These are phyloP conservation scores for Fragaria iinumae DNA, from an alignment of 306 rosid genomes.

Conservation along the genomic window DNA sequence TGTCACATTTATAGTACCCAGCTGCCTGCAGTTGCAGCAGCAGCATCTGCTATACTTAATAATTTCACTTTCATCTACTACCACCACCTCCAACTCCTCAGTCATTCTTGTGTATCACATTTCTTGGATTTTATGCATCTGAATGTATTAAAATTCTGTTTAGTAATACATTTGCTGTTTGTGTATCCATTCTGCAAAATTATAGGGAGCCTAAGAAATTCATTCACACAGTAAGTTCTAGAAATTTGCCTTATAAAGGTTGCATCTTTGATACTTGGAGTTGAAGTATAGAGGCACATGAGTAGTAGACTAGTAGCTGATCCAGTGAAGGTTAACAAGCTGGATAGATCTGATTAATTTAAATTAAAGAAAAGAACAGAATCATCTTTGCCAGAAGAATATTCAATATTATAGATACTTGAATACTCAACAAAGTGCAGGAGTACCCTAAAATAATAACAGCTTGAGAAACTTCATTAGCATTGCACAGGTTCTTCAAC, in stretches of 20 bases:
- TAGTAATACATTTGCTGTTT: background rate
- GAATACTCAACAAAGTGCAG: background rate
- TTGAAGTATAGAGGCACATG: slow-evolving; percentile 7
- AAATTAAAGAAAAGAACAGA: background rate
- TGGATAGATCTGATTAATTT: background rate
- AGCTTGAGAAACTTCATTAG: background rate
- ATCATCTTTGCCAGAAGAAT: slow-evolving; percentile 6
- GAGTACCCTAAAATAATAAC: background rate
- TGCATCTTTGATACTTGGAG: background rate
- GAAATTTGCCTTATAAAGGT: too few species aligned
- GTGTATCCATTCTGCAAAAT: background rate
- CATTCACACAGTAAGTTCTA: too few species aligned
- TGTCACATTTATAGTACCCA: slow-evolving; percentile 35
- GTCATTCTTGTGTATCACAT: background rate
- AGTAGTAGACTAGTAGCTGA: background rate
- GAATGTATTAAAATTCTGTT: background rate
- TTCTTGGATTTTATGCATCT: background rate
- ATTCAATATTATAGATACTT: slow-evolving; percentile 1
- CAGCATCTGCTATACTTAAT: background rate
- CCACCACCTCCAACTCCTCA: background rate
- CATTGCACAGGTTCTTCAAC: slow-evolving; percentile 29
- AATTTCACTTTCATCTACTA: background rate
- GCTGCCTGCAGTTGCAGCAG: slow-evolving; percentile 7
- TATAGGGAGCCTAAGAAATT: background rate
- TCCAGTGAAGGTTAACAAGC: background rate